phyloP scores from a whole-genome alignment of 2,329 filamentous ascomycete genomes.

The Penicillium glabrum region DNA sequence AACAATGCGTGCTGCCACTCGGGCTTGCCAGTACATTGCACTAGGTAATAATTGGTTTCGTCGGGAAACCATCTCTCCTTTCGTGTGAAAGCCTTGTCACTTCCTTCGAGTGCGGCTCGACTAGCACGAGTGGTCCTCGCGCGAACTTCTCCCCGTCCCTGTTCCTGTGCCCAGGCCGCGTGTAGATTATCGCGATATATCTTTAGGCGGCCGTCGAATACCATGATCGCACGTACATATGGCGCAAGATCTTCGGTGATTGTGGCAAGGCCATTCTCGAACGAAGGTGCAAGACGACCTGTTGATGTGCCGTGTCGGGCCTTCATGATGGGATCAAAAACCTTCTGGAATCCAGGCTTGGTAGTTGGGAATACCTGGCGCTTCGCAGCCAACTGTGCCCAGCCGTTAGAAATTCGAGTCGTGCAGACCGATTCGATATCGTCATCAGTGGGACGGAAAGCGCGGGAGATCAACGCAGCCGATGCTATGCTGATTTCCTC shows the following conservation, averaged over 20 bases:
- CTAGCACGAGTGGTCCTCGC: conserved; percentile 72
- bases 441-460: conserved; percentile 18
- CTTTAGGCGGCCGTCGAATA: conserved; percentile 71
- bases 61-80: conserved; percentile 71
- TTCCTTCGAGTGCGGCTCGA: conserved; percentile 74
- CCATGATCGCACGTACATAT: conserved; percentile 81
- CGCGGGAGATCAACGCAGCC: conserved; percentile 28
- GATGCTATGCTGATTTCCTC: conserved; percentile 35
- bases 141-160: conserved; percentile 53
- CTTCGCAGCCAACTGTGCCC: conserved; percentile 9
- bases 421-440: conserved; percentile 28
- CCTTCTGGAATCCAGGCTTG: conserved; percentile 44
- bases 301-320: conserved; percentile 35
- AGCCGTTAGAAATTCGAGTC: conserved; percentile 31
- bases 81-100: conserved; percentile 64
- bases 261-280: conserved; percentile 68
- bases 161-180: conserved; percentile 58
- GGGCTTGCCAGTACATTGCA: conserved; percentile 63
- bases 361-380: conserved; percentile 25
- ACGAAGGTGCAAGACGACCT: conserved; percentile 60
- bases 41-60: conserved; percentile 58
- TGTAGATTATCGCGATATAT: conserved; percentile 64
- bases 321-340: conserved; percentile 55
- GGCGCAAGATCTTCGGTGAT: conserved; percentile 80
- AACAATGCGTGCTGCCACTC: conserved; percentile 42